Base-by-base conservation (phyloP, 2,329 filamentous ascomycete genomes). In the Zymoseptoria passerinii region DNA sequence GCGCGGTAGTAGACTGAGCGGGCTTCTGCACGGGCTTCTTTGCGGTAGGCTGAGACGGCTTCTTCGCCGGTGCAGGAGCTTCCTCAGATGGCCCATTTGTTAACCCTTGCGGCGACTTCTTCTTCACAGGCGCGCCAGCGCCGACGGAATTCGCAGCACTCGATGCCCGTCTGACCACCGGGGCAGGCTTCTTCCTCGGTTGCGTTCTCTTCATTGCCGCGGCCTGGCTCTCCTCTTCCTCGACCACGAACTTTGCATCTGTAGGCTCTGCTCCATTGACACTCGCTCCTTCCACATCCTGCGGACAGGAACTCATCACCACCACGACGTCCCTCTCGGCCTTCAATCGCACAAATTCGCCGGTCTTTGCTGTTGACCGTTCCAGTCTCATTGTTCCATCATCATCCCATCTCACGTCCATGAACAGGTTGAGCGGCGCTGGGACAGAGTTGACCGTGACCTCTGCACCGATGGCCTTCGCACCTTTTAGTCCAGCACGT, bases 371-470 rank as follows among this genome's bases (percentile, higher is more conserved):
- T 18, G 72, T 67, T 1, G 77, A 75, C 29, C 66, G 65, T 53
- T 76, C 73, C 55, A 77, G 78, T 54, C 67, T 72, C 2, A 78
- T 61, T 18, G 73, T 68, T 3, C 76, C 76, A 10, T 74, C 68
- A 20, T 75, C 68, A n/a, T 72, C 67, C 61, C 72, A 74, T 0
- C 76, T 76, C 52, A 78, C 74, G 50, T 78, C 77, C 76, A 78
- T 78, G 65, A 78, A 79, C 9, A 79, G 68, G 50, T 77, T 76
- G 4, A 79, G 67, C 2, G 77, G 77, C 13, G 76, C 75, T 0
- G 77, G 77, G 13, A 75, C 75, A 54, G 71, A 74, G 60, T 79
- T 78, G 65, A 79, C 75, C 0, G 75, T 77, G 48, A 79, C 75
- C 19, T 78, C 76, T 6, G 77, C 75, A 23, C 77, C 77, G 3